A percentile compares a stretch with the other conserved stretches of the same genome.
These are phyloP conservation scores for Phytopythium delawarense DNA, from an alignment of 352 stramenopile species.

Conservation along the genomic window DNA sequence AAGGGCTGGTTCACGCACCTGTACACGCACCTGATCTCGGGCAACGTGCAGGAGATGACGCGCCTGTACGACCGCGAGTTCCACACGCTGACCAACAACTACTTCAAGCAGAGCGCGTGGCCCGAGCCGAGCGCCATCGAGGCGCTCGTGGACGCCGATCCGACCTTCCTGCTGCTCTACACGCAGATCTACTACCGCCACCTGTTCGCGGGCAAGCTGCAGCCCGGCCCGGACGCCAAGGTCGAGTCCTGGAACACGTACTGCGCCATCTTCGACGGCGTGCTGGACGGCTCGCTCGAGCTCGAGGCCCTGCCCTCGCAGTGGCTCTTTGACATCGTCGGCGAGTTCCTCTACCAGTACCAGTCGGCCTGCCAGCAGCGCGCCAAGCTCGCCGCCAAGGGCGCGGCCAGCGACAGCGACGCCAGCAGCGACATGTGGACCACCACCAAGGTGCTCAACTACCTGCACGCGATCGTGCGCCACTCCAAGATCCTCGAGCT, in stretches of 20 bases:
- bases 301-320: slow-evolving; percentile 89
- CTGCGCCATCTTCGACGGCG: slow-evolving; percentile 91
- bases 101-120: slow-evolving; percentile 95
- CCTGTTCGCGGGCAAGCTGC: slow-evolving; percentile 88
- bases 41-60: slow-evolving; percentile 80
- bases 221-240: slow-evolving; percentile 88
- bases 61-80: slow-evolving; percentile 88
- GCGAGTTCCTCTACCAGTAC: slow-evolving; percentile 99
- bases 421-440: slow-evolving; percentile 93
- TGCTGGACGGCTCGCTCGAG: slow-evolving; percentile 83
- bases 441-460: slow-evolving; percentile 93
- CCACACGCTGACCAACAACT: slow-evolving; percentile 87
- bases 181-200: slow-evolving; percentile 96
- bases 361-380: slow-evolving; percentile 98
- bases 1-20: slow-evolving; percentile 89
- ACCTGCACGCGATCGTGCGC: slow-evolving; percentile 92
- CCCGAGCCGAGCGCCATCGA: slow-evolving; percentile 84
- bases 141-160: slow-evolving; percentile 82
- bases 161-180: slow-evolving; percentile 95
- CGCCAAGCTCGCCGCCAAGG: slow-evolving; percentile 72
- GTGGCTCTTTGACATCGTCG: slow-evolving; percentile 98
- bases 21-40: slow-evolving; percentile 80
- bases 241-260: slow-evolving; percentile 94
- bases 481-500: slow-evolving; percentile 91
- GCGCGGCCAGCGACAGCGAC: slow-evolving; percentile 49